Evolutionary conservation across 306 rosid genomes (phyloP), one percentile per base, ranked within the genome.

Genomic region (Trifolium repens): DNA sequence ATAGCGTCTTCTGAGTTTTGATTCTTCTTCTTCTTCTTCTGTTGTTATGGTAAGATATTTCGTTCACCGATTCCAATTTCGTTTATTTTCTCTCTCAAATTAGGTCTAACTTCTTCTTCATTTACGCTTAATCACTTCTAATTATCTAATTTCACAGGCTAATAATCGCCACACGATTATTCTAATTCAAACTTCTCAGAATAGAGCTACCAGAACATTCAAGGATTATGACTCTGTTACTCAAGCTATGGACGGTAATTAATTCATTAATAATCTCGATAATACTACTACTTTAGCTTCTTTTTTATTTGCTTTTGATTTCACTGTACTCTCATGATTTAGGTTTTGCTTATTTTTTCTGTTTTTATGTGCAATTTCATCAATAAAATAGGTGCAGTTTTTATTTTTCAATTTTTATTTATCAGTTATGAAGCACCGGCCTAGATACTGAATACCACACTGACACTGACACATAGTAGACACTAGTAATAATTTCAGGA

Each of bases 211-310:
- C 42, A 87, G 99, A 81, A 96, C 99, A 1, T 96, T 92, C 84
- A 92, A 90, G 99, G 97, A 92, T 83, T 96, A 86, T 74, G 93
- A 75, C 2, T 90, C 99, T 0, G 85, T 92, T 15, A 86, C 91
- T 72, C 98, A 89, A 81, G 96, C 99, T 19, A 96, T 92, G 91
- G 99, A 96, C 69, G 99, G 99, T 96, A 76, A 12, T 43, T 2
- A 24, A 10, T 58, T 96, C 70, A 12, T 43, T 2, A 24, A 10
- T 58, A 11, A 24, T 58, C 15, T 58, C 15, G 9, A 37, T 39
- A 30, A 8, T 30, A 65, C n/a, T 26, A 13, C 9, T 47, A 52
- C 24, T 74, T n/a, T n/a, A n/a, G n/a, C n/a, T n/a, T n/a, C n/a
- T 13, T 0, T 46, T 63, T 50, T 49, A 16, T 59, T 58, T 50